Percentiles rank a stretch among this genome's conserved stretches.
phyloP scores from a whole-genome alignment of 306 rosid genomes.

The Geum urbanum region DNA sequence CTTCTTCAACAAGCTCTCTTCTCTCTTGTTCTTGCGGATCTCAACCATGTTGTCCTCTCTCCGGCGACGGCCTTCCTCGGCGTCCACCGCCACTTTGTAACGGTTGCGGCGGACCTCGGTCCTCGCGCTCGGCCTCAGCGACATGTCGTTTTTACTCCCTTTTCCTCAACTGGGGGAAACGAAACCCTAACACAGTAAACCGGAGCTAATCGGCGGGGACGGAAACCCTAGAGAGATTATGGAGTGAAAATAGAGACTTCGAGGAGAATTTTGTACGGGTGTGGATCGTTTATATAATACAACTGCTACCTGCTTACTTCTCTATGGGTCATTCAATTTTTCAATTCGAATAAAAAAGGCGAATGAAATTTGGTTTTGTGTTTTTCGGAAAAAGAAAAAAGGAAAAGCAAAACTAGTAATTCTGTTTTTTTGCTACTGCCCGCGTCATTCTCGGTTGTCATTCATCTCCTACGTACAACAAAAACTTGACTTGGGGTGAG shows the following conservation, averaged over 20 bases:
- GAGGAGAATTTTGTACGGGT: not conserved
- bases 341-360: not conserved
- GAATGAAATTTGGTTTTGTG: not conserved
- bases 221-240: slow-evolving; percentile 16
- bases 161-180: not conserved
- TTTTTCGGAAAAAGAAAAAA: not conserved
- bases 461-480: not conserved
- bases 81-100: slow-evolving; percentile 86
- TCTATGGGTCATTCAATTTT: not conserved
- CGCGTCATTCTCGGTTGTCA: not conserved
- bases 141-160: slow-evolving; percentile 38
- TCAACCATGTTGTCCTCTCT: slow-evolving; percentile 91
- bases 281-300: slow-evolving; percentile 12
- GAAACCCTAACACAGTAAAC: not conserved
- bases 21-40: slow-evolving; percentile 92
- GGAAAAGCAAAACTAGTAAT: not conserved
- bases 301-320: not conserved
- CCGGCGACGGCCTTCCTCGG: slow-evolving; percentile 88
- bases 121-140: slow-evolving; percentile 78
- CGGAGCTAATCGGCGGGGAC: not conserved
- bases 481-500: not conserved
- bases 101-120: slow-evolving; percentile 92
- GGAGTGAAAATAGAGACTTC: slow-evolving; percentile 12
- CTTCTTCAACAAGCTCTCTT: slow-evolving; percentile 83
- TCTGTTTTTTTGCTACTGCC: not conserved